Percentiles rank a stretch among this genome's conserved stretches.
These are phyloP conservation scores for Heliamphora exappendiculata DNA, from an alignment of 148 eudicot genomes.

Conservation along the genomic window DNA sequence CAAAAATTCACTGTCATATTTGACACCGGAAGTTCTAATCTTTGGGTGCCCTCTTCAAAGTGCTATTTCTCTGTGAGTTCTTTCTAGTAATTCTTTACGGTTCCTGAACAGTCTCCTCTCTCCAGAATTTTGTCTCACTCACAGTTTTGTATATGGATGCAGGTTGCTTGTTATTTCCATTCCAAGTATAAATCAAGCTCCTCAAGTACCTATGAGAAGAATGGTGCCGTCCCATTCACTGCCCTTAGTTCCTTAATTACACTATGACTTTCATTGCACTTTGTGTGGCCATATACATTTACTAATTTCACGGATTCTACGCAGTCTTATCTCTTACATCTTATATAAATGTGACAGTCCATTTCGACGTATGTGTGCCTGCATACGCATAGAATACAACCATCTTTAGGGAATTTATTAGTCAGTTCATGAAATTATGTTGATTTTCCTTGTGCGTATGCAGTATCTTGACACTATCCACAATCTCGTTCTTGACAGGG, in stretches of 20 bases:
- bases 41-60: slow-evolving; percentile 87
- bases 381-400: not conserved
- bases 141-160: slow-evolving; percentile 16
- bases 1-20: slow-evolving; percentile 85
- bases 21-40: slow-evolving; percentile 91
- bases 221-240: slow-evolving; percentile 38
- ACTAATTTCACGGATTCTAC: too few species aligned
- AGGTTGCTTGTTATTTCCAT: slow-evolving; percentile 80
- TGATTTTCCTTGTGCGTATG: not conserved
- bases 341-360: not conserved
- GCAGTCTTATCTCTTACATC: not conserved
- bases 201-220: slow-evolving; percentile 61
- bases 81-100: not conserved
- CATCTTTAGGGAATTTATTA: not conserved
- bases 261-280: not conserved
- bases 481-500: slow-evolving; percentile 32
- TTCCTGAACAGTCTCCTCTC: not conserved
- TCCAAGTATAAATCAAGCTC: slow-evolving; percentile 73
- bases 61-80: slow-evolving; percentile 75
- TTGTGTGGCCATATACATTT: too few species aligned
- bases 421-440: not conserved
- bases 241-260: not conserved
- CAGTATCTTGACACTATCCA: not conserved
- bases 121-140: not conserved
- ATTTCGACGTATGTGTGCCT: not conserved